Percentiles rank a stretch among this genome's conserved stretches.
Evolutionary conservation across 306 rosid species (phyloP).

Genomic region (Urtica urens): DNA sequence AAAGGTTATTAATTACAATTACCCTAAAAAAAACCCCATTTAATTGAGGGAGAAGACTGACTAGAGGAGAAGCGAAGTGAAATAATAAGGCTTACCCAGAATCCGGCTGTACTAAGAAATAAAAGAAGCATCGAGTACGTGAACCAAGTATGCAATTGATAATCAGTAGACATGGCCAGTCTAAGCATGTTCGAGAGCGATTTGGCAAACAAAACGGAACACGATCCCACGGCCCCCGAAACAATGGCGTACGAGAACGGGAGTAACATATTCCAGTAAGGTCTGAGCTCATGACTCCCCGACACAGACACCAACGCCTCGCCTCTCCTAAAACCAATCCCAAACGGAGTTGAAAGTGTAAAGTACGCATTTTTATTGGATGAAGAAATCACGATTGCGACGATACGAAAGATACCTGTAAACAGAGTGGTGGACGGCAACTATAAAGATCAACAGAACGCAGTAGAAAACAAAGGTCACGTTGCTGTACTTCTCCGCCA

Average conservation of each 20-base stretch:
- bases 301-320: slow-evolving; percentile 46
- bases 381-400: too few relatives aligned
- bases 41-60: background rate
- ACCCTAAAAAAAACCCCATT: too few relatives aligned
- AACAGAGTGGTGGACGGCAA: slow-evolving; percentile 62
- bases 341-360: too few relatives aligned
- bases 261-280: slow-evolving; percentile 78
- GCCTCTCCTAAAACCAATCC: slow-evolving; percentile 78
- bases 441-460: slow-evolving; percentile 59
- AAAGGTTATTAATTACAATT: too few relatives aligned
- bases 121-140: slow-evolving; percentile 84
- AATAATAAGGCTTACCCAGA: slow-evolving; percentile 63
- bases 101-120: slow-evolving; percentile 96
- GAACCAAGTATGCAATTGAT: slow-evolving; percentile 93
- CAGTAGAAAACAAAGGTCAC: slow-evolving; percentile 76
- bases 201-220: slow-evolving; percentile 96
- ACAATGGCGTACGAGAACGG: slow-evolving; percentile 96
- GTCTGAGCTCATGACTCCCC: slow-evolving; percentile 55
- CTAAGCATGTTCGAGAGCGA: slow-evolving; percentile 89
- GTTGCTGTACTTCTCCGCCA: slow-evolving; percentile 89
- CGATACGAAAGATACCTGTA: too few relatives aligned
- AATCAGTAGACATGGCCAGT: slow-evolving; percentile 74
- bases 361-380: too few relatives aligned
- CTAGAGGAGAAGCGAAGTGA: background rate
- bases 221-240: slow-evolving; percentile 96